Conservation (phyloP, 140 eudicot species). For the Stevia rebaudiana region DNA sequence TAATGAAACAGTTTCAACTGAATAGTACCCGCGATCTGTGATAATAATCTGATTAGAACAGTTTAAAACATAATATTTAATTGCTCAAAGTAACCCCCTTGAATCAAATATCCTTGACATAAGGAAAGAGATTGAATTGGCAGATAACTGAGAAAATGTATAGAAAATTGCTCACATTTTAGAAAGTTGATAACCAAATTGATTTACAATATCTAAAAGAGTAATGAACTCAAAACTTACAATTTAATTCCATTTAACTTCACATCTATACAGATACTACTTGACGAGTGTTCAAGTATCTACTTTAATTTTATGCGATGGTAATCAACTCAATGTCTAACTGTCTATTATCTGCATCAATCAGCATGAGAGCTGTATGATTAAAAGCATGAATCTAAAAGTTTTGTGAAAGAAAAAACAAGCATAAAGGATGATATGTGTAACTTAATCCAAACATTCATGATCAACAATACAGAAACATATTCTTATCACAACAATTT, state of each 20-base stretch:
- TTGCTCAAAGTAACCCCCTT: background rate
- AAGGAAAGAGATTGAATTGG: background rate
- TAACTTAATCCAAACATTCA: background rate
- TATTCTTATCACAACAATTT: background rate
- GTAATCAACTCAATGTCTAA: background rate
- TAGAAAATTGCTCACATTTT: background rate
- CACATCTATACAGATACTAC: background rate
- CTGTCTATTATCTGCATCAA: background rate
- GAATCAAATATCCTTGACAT: background rate
- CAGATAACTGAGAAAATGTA: background rate
- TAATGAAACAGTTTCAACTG: slow-evolving; percentile 85
- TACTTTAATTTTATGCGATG: background rate
- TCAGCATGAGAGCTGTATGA: background rate
- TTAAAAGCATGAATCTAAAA: background rate
- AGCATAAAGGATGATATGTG: too few relatives aligned
- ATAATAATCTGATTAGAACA: slow-evolving; percentile 18
- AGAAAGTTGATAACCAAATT: background rate
- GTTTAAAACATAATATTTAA: background rate
- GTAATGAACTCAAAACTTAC: background rate
- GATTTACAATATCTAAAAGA: background rate
- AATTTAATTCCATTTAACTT: background rate
- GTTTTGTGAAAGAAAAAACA: background rate
- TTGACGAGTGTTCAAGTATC: background rate
- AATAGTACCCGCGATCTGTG: slow-evolving; percentile 92
- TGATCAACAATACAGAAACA: background rate